Base-by-base conservation (phyloP, 2,329 filamentous ascomycete species). In the Fusarium falciforme region DNA sequence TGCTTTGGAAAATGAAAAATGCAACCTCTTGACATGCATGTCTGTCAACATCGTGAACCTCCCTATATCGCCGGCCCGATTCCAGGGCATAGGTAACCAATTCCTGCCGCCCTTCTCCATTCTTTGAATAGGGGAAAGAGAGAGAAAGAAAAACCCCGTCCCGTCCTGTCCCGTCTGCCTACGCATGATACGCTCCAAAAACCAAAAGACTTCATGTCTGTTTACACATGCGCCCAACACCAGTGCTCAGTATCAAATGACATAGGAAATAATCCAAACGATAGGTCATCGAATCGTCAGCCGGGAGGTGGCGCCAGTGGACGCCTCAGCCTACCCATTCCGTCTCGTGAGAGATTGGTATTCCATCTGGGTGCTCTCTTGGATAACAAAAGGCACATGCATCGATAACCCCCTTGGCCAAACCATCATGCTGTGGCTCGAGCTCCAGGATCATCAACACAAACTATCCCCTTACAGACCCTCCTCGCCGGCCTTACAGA, bases 401-500 rank as follows among this genome's bases (percentile, higher is more conserved):
- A 36, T 58, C 12, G 16, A 38, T 9, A 29, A 36, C 6, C 35
- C 22, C 55, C 10, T 58, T 59, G 40, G 66, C 58, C 52, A 55
- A 62, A 31, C 57, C 31, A 61, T 71, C 47, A 25, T 61, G 44
- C 27, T 20, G 22, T 29, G 61, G 47, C 40, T 65, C 49, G 52
- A 36, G 58, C 35, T 54, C 31, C 36, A 57, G 40, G 36, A 38
- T 22, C 38, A 27, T 58, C 52, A 27, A 62, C 22, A 29, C n/a
- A 36, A 38, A 47, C 38, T 27, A 40, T 49, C 20, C 44, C 29
- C 40, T 69, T 89, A 98, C 79, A 97, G 92, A 67, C 96, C 96
- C 88, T 98, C 95, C 84, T 98, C 94, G 76, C 96, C 96, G 70
- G 96, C 96, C 84, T 95, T 96, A 87, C 96, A 99, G 67, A 98